Percentiles rank a stretch among this genome's conserved stretches.
These are phyloP conservation scores for Eutypella sp. DNA, from an alignment of 2,329 filamentous ascomycete species.

Conservation along the genomic window DNA sequence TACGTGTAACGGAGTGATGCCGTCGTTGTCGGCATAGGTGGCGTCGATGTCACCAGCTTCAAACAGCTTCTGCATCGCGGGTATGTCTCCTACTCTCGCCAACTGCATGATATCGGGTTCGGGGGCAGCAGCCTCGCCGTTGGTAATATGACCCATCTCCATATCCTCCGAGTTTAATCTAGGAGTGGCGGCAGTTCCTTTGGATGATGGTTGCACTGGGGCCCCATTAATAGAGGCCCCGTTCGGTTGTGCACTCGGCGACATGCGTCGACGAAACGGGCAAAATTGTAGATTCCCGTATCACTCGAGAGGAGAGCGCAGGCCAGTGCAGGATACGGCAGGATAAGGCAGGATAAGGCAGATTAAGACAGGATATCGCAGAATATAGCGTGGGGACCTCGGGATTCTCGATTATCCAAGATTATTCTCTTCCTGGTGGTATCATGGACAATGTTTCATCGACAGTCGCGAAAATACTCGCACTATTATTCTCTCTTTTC, in stretches of 20 bases:
- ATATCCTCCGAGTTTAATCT: conserved; percentile 51
- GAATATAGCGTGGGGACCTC: too few relatives aligned
- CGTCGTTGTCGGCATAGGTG: conserved; percentile 81
- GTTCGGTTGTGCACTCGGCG: conserved; percentile 32
- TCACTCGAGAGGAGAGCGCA: too few relatives aligned
- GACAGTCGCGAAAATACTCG: too few relatives aligned
- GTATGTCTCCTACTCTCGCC: conserved; percentile 80
- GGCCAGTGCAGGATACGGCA: too few relatives aligned
- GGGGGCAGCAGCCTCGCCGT: conserved; percentile 29
- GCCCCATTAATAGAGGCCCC: conserved; percentile 33
- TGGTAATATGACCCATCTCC: conserved; percentile 48
- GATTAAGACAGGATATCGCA: too few relatives aligned
- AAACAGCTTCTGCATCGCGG: conserved; percentile 83
- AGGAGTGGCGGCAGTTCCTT: conserved; percentile 47
- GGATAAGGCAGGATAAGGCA: too few relatives aligned
- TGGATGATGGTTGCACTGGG: conserved; percentile 51
- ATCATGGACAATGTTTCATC: too few relatives aligned
- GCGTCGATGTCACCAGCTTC: conserved; percentile 77
- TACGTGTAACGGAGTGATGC: conserved; percentile 94
- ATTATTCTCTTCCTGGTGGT: too few relatives aligned
- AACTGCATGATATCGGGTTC: conserved; percentile 94
- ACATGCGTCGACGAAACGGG: conserved; percentile 32
- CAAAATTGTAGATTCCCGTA: too few relatives aligned
- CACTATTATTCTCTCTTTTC: too few relatives aligned
- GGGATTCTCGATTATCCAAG: too few relatives aligned